Percentiles rank a stretch among this genome's conserved stretches.
These are phyloP conservation scores for Diaporthe nobilis DNA, from an alignment of 2,329 filamentous ascomycete genomes.

Conservation along the genomic window DNA sequence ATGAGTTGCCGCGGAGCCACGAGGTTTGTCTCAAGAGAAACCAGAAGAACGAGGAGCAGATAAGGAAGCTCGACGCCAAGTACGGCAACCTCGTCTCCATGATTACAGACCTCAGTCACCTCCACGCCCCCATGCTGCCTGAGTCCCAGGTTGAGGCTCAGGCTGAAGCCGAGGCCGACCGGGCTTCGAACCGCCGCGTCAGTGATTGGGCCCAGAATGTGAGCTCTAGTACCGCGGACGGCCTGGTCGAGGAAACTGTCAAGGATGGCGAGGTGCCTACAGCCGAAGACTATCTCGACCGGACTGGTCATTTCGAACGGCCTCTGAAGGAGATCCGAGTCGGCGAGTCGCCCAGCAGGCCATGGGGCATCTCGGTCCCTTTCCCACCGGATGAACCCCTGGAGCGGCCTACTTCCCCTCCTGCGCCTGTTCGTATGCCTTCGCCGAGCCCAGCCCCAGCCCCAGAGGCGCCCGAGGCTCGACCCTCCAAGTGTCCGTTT, in stretches of 20 bases:
- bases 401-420: conserved; percentile 66
- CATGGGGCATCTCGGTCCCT: conserved; percentile 87
- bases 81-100: conserved; percentile 94
- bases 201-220: conserved; percentile 89
- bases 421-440: conserved; percentile 69
- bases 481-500: conserved; percentile 70
- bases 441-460: conserved; percentile 50
- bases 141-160: conserved; percentile 48
- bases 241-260: conserved; percentile 45
- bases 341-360: conserved; percentile 91
- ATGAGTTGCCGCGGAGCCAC: conserved; percentile 93
- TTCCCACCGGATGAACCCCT: conserved; percentile 61
- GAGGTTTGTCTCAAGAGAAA: conserved; percentile 93
- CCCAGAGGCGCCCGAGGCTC: conserved; percentile 27
- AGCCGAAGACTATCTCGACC: conserved; percentile 67
- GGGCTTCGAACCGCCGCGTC: conserved; percentile 77
- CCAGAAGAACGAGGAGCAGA: conserved; percentile 87
- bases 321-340: conserved; percentile 91
- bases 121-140: conserved; percentile 90
- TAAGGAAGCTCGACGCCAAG: conserved; percentile 91
- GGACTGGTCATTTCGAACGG: conserved; percentile 84
- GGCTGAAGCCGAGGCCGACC: conserved; percentile 54
- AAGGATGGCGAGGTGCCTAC: conserved; percentile 58
- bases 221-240: conserved; percentile 64
- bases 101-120: conserved; percentile 90